Evolutionary conservation across 192 early-diverging fungal species (phyloP).

Genomic region (Linnemannia schmuckeri): DNA sequence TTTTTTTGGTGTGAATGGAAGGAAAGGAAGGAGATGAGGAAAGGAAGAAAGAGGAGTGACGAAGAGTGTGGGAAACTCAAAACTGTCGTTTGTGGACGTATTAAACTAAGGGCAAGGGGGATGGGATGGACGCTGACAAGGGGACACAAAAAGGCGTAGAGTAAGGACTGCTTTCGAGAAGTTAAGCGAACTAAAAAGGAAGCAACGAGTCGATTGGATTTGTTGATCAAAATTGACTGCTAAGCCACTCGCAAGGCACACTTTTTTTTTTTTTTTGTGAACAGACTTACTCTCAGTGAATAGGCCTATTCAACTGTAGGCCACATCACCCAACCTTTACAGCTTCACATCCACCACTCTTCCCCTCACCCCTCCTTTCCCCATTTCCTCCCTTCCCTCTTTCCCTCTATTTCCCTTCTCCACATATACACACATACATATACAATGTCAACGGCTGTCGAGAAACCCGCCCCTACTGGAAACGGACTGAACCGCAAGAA

Average conservation of each 20-base stretch:
- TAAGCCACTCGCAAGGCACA: conserved; percentile 2
- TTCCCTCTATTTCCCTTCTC: neutral
- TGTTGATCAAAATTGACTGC: neutral
- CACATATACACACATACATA: neutral
- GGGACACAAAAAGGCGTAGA: neutral
- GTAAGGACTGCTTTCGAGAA: neutral
- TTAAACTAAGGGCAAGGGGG: neutral
- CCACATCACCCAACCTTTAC: neutral
- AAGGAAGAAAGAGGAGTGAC: neutral
- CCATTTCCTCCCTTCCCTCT: neutral
- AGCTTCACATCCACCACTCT: neutral
- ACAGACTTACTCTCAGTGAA: too few species aligned
- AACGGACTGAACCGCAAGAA: conserved; percentile 47
- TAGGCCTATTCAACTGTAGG: neutral
- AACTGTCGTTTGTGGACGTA: neutral
- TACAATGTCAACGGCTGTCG: conserved; percentile 37
- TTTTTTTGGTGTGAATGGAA: neutral
- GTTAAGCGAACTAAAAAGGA: neutral
- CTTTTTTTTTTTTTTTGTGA: conserved; percentile 20
- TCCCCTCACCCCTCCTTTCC: neutral
- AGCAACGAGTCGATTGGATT: neutral
- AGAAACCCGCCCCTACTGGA: conserved; percentile 66
- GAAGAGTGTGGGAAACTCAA: neutral
- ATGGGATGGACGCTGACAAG: neutral
- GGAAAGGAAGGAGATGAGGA: neutral